phyloP scores from a whole-genome alignment of 2,329 filamentous ascomycete species.

The Metarhizium brunneum region DNA sequence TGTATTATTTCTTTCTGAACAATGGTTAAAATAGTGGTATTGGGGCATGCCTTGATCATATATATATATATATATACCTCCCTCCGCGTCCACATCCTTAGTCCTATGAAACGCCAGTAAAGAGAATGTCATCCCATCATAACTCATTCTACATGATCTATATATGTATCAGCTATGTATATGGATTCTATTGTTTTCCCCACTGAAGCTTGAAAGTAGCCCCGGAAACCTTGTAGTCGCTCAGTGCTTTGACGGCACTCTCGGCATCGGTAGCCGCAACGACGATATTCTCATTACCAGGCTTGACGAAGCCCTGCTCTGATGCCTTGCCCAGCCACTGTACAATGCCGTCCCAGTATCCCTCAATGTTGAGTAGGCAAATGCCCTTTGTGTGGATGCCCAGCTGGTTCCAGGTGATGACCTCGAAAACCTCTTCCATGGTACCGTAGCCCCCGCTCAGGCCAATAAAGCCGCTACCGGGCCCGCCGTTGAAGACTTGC shows the following conservation, averaged over 20 bases:
- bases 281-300: constrained; percentile 64
- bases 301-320: constrained; percentile 65
- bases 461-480: constrained; percentile 82
- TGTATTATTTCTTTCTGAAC: background rate
- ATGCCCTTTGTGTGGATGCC: constrained; percentile 80
- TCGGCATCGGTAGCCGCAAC: constrained; percentile 65
- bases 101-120: background rate
- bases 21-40: background rate
- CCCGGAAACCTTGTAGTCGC: constrained; percentile 64
- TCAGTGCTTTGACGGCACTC: constrained; percentile 61
- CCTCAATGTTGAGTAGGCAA: constrained; percentile 76
- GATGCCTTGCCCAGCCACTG: constrained; percentile 73
- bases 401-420: constrained; percentile 90
- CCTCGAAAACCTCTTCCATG: constrained; percentile 89
- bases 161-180: background rate
- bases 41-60: no score
- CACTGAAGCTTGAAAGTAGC: constrained; percentile 76
- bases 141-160: background rate
- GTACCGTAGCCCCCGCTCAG: constrained; percentile 88
- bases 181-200: constrained; percentile 48
- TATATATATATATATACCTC: no score
- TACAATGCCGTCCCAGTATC: constrained; percentile 85
- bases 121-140: background rate
- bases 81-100: background rate
- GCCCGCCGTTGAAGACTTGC: constrained; percentile 72